These are phyloP conservation scores for Parastagonospora nodorum DNA, from an alignment of 2,329 filamentous ascomycete genomes.

Conservation along the genomic window DNA sequence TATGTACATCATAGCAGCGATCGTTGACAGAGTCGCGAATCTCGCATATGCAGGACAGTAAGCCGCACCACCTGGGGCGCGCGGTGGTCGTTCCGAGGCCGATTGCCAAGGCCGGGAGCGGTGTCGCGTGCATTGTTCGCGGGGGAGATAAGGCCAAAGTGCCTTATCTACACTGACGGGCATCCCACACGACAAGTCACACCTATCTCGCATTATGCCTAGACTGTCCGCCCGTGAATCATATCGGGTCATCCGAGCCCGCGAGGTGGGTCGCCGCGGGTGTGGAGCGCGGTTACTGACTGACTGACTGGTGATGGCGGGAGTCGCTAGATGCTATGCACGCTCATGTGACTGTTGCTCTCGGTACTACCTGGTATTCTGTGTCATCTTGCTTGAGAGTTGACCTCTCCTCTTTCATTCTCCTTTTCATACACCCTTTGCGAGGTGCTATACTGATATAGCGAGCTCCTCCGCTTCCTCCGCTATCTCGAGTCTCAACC, in stretches of 20 bases:
- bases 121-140: conserved; percentile 16
- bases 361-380: conserved; percentile 5
- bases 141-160: conserved; percentile 15
- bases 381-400: background rate
- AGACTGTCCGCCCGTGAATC: conserved; percentile 18
- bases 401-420: conserved; percentile 3
- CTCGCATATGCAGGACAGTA: conserved; percentile 1
- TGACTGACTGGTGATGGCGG: conserved; percentile 22
- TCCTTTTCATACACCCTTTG: background rate
- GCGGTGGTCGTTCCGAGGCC: background rate
- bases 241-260: conserved; percentile 33
- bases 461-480: background rate
- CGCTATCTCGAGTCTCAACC: conserved; percentile 3
- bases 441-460: background rate
- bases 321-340: background rate
- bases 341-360: conserved; percentile 2
- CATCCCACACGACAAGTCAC: conserved; percentile 22
- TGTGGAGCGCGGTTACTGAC: conserved; percentile 12
- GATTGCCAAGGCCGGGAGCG: conserved; percentile 28
- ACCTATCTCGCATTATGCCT: conserved; percentile 20
- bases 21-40: conserved; percentile 6
- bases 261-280: conserved; percentile 24
- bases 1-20: background rate
- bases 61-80: background rate
- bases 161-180: conserved; percentile 22